phyloP scores from a whole-genome alignment of 768 basidiomycete genomes.

The Artomyces pyxidatus region DNA sequence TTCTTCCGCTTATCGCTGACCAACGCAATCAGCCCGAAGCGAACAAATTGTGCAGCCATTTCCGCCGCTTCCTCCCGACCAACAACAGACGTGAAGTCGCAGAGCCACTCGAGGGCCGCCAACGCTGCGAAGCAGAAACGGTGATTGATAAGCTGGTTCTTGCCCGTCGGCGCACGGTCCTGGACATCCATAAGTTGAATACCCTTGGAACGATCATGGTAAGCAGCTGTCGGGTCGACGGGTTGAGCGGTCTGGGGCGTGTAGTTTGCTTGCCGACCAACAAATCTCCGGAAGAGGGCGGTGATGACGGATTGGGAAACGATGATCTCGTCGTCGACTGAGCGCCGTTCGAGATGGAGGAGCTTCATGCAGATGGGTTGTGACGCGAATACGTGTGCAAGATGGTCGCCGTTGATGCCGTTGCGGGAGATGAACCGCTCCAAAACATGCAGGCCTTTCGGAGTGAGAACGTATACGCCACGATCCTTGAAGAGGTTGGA shows the following conservation, averaged over 20 bases:
- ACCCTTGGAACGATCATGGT: slow-evolving; percentile 73
- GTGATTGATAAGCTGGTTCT: slow-evolving; percentile 37
- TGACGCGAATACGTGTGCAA: slow-evolving; percentile 79
- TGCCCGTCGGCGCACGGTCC: slow-evolving; percentile 47
- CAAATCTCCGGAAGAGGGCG: slow-evolving; percentile 92
- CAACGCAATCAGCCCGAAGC: slow-evolving; percentile 82
- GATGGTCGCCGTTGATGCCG: slow-evolving; percentile 91
- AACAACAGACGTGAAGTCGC: slow-evolving; percentile 94
- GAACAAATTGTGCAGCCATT: slow-evolving; percentile 95
- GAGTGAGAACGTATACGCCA: slow-evolving; percentile 90
- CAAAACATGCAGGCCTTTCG: slow-evolving; percentile 96
- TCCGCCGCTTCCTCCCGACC: slow-evolving; percentile 96
- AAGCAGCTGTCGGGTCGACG: slow-evolving; percentile 58
- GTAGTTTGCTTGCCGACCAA: slow-evolving; percentile 82
- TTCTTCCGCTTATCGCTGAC: slow-evolving; percentile 90
- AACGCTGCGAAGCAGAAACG: slow-evolving; percentile 81
- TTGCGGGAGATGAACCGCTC: slow-evolving; percentile 99
- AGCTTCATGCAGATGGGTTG: slow-evolving; percentile 98
- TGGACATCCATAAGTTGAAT: slow-evolving; percentile 62
- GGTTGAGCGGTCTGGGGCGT: slow-evolving; percentile 37
- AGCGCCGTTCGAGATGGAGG: slow-evolving; percentile 90
- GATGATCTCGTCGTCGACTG: slow-evolving; percentile 94
- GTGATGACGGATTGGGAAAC: slow-evolving; percentile 91
- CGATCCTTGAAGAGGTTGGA: slow-evolving; percentile 95
- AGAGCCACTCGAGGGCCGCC: slow-evolving; percentile 90